Evolutionary conservation across 352 stramenopile genomes (phyloP).

Genomic region (Phytophthora pisi): DNA sequence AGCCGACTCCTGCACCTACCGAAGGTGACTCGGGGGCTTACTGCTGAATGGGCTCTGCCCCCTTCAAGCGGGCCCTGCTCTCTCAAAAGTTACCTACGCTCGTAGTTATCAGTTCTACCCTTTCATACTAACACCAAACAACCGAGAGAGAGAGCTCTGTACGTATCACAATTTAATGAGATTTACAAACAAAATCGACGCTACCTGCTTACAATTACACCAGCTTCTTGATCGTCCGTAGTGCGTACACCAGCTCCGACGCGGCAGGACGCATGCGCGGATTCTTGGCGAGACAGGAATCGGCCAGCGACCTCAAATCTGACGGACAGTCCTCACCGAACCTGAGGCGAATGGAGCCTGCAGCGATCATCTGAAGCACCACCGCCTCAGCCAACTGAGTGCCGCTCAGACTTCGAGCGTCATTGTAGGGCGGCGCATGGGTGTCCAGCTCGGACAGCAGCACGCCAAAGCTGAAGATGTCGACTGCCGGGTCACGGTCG

Average conservation of each 20-base stretch:
- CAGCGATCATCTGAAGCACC: constrained; percentile 45
- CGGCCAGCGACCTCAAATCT: constrained; percentile 41
- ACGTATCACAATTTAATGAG: constrained; percentile 1
- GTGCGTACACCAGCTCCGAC: constrained; percentile 48
- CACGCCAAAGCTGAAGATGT: constrained; percentile 50
- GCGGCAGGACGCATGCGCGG: constrained; percentile 45
- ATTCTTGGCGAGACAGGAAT: constrained; percentile 46
- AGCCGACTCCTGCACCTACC: constrained; percentile 19
- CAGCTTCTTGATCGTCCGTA: constrained; percentile 47
- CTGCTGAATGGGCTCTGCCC: constrained; percentile 10
- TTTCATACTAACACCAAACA: background rate
- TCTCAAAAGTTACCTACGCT: constrained; percentile 6
- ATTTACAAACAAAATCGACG: constrained; percentile 7
- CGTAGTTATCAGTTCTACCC: background rate
- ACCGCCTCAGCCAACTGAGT: constrained; percentile 37
- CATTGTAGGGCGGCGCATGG: constrained; percentile 46
- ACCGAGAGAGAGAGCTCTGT: background rate
- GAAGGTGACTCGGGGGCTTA: constrained; percentile 11
- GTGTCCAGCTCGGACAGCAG: constrained; percentile 53
- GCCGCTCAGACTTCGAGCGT: constrained; percentile 26
- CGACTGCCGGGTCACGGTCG: constrained; percentile 34
- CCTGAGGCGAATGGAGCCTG: constrained; percentile 32
- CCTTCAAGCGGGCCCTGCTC: background rate
- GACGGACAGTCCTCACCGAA: constrained; percentile 41
- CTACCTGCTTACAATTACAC: constrained; percentile 4